Conservation (phyloP, 139 green algal species). For the Gonium pectorale region DNA sequence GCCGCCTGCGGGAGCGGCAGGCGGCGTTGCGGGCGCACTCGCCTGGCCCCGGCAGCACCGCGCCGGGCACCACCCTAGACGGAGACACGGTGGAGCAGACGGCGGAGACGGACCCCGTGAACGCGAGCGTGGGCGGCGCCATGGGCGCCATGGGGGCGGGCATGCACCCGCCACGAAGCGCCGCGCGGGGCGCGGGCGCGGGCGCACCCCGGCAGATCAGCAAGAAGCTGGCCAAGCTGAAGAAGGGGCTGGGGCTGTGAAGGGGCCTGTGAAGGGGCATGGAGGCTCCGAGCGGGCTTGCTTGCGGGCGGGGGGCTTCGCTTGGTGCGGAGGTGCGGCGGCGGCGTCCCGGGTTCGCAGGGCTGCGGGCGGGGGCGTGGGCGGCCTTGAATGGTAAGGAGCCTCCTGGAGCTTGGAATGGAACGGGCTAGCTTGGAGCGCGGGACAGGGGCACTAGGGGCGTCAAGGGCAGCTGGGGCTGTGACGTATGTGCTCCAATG, state of each 20-base stretch:
- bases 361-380: too few species aligned
- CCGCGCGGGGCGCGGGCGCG: neutral
- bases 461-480: too few species aligned
- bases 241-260: conserved; percentile 38
- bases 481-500: too few species aligned
- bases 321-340: too few species aligned
- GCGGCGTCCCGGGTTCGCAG: too few species aligned
- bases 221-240: conserved; percentile 41
- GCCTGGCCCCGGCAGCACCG: conserved; percentile 11
- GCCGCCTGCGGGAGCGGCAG: neutral
- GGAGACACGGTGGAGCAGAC: conserved; percentile 43
- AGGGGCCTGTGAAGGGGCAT: too few species aligned
- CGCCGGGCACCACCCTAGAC: conserved; percentile 9
- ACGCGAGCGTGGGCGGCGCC: neutral
- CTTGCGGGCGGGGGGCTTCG: too few species aligned
- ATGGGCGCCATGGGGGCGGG: neutral
- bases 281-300: too few species aligned
- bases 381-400: too few species aligned
- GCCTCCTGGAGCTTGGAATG: too few species aligned
- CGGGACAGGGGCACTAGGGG: too few species aligned
- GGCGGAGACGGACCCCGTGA: conserved; percentile 42
- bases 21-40: conserved; percentile 11
- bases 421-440: too few species aligned
- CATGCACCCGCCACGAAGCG: conserved; percentile 7
- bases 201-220: neutral